Conservation (phyloP, 768 basidiomycete genomes). For the Tricholoma sp. region DNA sequence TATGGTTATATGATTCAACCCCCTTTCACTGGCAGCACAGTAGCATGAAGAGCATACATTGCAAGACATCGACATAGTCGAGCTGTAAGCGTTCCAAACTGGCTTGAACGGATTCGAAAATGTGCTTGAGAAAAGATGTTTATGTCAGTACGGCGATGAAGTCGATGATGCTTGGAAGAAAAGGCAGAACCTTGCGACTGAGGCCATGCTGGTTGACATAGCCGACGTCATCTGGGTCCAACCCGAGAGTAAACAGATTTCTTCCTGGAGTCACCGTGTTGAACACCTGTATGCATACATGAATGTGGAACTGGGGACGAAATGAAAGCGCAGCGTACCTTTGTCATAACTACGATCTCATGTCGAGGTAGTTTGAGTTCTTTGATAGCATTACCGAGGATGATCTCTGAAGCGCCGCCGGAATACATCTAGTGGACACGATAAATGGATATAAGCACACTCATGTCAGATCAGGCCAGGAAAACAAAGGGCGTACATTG, state of each 20-base stretch:
- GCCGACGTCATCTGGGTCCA: slow-evolving; percentile 32
- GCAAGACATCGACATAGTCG: background rate
- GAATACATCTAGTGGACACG: slow-evolving; percentile 48
- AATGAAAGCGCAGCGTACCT: slow-evolving; percentile 35
- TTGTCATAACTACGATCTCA: slow-evolving; percentile 75
- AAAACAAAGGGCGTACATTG: slow-evolving; percentile 24
- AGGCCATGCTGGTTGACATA: slow-evolving; percentile 54
- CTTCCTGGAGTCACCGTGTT: slow-evolving; percentile 21
- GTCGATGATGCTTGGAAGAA: background rate
- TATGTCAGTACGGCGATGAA: no score
- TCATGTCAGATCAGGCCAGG: background rate
- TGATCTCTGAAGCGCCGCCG: slow-evolving; percentile 58
- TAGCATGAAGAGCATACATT: background rate
- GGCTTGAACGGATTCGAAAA: slow-evolving; percentile 44
- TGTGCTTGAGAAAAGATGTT: slow-evolving; percentile 40
- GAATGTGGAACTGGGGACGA: background rate
- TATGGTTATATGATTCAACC: background rate
- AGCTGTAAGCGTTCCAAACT: background rate
- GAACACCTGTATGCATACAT: slow-evolving; percentile 30
- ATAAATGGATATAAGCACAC: no score
- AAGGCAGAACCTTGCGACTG: slow-evolving; percentile 19
- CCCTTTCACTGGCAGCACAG: no score
- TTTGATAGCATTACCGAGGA: slow-evolving; percentile 72
- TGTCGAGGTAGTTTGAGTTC: slow-evolving; percentile 62
- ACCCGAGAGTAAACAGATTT: slow-evolving; percentile 2